Base-by-base conservation (phyloP, 2,329 filamentous ascomycete genomes). In the Rosellinia necatrix region DNA sequence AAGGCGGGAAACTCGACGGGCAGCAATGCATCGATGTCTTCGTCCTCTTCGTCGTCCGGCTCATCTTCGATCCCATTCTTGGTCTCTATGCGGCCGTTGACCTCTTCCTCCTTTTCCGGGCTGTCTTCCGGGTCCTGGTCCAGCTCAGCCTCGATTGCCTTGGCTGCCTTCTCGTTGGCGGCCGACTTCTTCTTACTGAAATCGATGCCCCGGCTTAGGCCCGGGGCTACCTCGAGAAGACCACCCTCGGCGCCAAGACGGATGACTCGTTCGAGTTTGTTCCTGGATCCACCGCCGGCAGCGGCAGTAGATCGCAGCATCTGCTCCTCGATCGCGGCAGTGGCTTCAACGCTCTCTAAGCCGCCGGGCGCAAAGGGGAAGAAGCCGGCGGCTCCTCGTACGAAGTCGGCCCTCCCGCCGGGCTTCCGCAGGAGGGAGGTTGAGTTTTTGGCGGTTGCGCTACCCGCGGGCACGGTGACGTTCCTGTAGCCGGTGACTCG, bases 361-460 rank as follows among this genome's bases (percentile, higher is more conserved):
- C 94, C 94, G 52, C 92, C 92, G 0, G 93, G 93, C 0, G 92
- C 88, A 74, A 97, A 97, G 0, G 93, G 93, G 57, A 96, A 96
- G 76, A 96, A 97, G 0, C 93, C 93, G 6, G 92, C 91, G 30
- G 90, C 92, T 12, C 94, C 94, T 59, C 93, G 84, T 10, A 97
- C 92, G 72, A 97, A 96, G 46, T 97, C 92, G 25, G 90, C 91
- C 60, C 90, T 84, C 54, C 86, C 87, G 12, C 91, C 93, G 3
- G 93, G 93, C 69, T 96, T 96, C 41, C 94, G 84, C 13, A 90
- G 78, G 35, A 97, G 79, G 4, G 92, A 96, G 0, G 92, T 97
- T 2, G 92, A 97, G 69, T 96, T 96, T 75, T 97, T 99, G 43
- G 92, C 93, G 13, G 90, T 97, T 13, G 90, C 91, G 66, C 89